These are phyloP conservation scores for Litsea cubeba DNA, from an alignment of 164 flowering plant species.

Conservation along the genomic window DNA sequence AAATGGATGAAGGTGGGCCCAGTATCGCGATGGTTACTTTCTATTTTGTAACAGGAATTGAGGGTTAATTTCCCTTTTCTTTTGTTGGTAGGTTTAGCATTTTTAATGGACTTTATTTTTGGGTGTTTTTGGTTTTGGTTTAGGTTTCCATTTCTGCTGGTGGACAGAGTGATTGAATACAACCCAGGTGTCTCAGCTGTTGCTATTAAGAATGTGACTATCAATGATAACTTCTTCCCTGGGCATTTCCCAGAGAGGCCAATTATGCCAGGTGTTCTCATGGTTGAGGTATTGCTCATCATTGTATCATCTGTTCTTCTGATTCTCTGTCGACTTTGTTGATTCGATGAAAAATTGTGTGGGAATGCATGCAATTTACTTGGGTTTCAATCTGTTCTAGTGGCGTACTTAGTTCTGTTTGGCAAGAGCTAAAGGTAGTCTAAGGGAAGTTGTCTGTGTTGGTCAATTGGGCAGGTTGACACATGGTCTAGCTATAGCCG, in stretches of 20 bases:
- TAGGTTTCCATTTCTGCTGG: conserved; percentile 89
- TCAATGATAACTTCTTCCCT: conserved; percentile 93
- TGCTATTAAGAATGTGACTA: conserved; percentile 92
- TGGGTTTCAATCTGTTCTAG: neutral
- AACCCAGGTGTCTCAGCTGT: conserved; percentile 90
- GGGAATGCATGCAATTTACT: neutral
- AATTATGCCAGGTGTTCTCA: conserved; percentile 98
- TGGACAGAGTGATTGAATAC: conserved; percentile 92
- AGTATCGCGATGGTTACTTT: neutral
- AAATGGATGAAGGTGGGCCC: neutral
- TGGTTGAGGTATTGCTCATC: conserved; percentile 73
- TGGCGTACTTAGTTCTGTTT: no score
- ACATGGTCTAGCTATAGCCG: no score
- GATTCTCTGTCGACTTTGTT: neutral
- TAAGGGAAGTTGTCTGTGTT: no score
- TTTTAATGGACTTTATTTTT: neutral
- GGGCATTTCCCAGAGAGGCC: conserved; percentile 99
- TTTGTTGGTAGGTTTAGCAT: neutral
- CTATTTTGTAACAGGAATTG: no score
- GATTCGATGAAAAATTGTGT: neutral
- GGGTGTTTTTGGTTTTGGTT: neutral
- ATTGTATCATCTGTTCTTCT: neutral
- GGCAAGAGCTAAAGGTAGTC: no score
- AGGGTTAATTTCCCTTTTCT: neutral
- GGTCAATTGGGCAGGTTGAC: no score